phyloP scores from a whole-genome alignment of 2,329 filamentous ascomycete genomes.

The Zymoseptoria crescenta region DNA sequence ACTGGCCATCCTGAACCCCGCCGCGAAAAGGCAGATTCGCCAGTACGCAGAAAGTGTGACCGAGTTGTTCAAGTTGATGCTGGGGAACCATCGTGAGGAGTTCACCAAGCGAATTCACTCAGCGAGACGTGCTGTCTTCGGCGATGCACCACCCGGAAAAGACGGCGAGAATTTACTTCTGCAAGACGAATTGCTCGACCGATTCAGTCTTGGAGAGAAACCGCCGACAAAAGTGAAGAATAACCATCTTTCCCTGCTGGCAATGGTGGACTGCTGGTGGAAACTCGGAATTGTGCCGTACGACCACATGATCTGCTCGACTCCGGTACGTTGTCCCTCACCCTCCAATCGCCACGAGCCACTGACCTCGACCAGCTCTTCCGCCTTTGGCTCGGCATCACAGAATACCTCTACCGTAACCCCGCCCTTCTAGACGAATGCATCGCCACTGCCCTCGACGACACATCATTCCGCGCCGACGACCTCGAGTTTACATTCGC shows the following conservation, averaged over 20 bases:
- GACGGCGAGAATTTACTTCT: constrained; percentile 59
- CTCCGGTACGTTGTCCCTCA: constrained; percentile 53
- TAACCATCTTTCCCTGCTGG: constrained; percentile 86
- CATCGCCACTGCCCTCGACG: constrained; percentile 76
- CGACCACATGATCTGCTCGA: constrained; percentile 99
- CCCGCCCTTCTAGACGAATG: constrained; percentile 67
- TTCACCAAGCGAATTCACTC: constrained; percentile 67
- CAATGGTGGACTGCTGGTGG: constrained; percentile 98
- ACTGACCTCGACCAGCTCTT: constrained; percentile 54
- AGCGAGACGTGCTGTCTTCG: constrained; percentile 67
- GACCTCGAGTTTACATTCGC: constrained; percentile 98
- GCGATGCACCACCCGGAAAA: constrained; percentile 4
- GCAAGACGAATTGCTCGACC: constrained; percentile 73
- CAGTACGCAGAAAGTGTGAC: constrained; percentile 92
- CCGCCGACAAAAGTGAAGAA: constrained; percentile 67
- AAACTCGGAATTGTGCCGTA: constrained; percentile 89
- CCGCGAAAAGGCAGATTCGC: constrained; percentile 82
- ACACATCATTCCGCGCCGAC: constrained; percentile 87
- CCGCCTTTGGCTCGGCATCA: constrained; percentile 92
- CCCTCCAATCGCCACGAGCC: not conserved
- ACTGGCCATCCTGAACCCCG: constrained; percentile 90
- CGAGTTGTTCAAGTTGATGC: constrained; percentile 93
- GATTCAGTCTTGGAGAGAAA: constrained; percentile 71
- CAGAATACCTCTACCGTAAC: constrained; percentile 89
- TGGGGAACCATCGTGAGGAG: constrained; percentile 71